phyloP scores from a whole-genome alignment of 352 stramenopile genomes.

The Phytopythium aichiense region DNA sequence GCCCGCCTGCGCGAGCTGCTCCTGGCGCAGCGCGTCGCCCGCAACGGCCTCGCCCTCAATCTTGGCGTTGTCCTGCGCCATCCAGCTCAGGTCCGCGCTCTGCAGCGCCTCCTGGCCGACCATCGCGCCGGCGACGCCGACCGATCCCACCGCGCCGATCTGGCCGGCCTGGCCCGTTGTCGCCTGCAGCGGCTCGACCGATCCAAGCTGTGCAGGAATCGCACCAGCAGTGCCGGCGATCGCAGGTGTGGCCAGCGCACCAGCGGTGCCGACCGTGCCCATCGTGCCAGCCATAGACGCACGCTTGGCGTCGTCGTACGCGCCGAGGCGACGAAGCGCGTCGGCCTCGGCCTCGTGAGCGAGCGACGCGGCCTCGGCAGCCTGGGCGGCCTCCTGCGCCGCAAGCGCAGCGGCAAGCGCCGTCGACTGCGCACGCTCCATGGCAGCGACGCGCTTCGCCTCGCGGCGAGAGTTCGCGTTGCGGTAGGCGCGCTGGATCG shows the following conservation, averaged over 20 bases:
- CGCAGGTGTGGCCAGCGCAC: conserved; percentile 50
- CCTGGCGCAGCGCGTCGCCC: conserved; percentile 60
- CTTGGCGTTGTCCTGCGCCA: conserved; percentile 77
- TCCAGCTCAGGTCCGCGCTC: conserved; percentile 83
- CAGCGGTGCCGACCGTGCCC: conserved; percentile 48
- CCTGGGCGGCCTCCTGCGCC: conserved; percentile 69
- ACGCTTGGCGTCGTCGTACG: conserved; percentile 50
- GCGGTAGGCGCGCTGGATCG: conserved; percentile 74
- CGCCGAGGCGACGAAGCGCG: conserved; percentile 63
- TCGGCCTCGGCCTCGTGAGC: conserved; percentile 75
- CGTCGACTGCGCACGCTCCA: conserved; percentile 65
- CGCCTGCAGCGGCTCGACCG: conserved; percentile 59
- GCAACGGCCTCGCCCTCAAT: conserved; percentile 75
- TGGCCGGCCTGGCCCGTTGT: conserved; percentile 68
- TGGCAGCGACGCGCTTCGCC: conserved; percentile 54
- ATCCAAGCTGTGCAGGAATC: conserved; percentile 55
- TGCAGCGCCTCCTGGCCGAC: conserved; percentile 79
- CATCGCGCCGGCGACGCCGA: conserved; percentile 67
- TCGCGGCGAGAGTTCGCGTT: conserved; percentile 62
- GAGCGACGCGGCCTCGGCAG: conserved; percentile 62
- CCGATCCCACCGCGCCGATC: conserved; percentile 69
- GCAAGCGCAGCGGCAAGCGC: conserved; percentile 70
- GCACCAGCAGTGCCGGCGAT: conserved; percentile 48
- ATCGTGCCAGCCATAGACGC: conserved; percentile 31
- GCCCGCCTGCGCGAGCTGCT: conserved; percentile 82